A percentile compares a stretch with the other conserved stretches of the same genome.
phyloP scores from a whole-genome alignment of 129 eudicot genomes.

The Kitagawia praeruptora region DNA sequence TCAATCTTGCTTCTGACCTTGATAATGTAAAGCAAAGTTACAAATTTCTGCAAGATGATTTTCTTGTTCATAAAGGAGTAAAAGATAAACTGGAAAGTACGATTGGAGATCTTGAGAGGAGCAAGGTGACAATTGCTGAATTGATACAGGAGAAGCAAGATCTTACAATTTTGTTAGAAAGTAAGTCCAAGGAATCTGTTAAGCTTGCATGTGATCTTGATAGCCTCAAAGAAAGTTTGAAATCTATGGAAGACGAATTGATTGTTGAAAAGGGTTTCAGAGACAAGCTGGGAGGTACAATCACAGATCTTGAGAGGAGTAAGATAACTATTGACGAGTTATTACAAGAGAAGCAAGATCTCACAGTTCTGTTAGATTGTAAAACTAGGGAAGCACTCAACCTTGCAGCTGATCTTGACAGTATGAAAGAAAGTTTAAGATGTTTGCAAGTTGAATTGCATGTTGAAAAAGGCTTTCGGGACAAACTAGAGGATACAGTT shows the following conservation, averaged over 20 bases:
- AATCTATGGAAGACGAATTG: slow-evolving; percentile 33
- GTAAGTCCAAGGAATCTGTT: slow-evolving; percentile 28
- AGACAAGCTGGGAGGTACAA: slow-evolving; percentile 36
- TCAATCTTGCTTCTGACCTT: slow-evolving; percentile 6
- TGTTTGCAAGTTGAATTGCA: slow-evolving; percentile 10
- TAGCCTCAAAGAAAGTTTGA: slow-evolving; percentile 37
- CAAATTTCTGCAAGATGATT: slow-evolving; percentile 7
- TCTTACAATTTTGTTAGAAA: slow-evolving; percentile 28
- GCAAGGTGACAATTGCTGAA: slow-evolving; percentile 26
- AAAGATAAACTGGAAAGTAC: slow-evolving; percentile 1
- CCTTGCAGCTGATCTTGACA: slow-evolving; percentile 10
- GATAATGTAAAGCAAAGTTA: not conserved
- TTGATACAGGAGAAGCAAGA: slow-evolving; percentile 33
- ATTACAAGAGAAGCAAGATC: slow-evolving; percentile 42
- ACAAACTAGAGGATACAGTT: slow-evolving; percentile 23
- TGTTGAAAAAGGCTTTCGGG: slow-evolving; percentile 11
- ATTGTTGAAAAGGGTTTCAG: slow-evolving; percentile 35
- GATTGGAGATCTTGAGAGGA: slow-evolving; percentile 25
- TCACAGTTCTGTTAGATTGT: not conserved
- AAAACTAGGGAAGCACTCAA: slow-evolving; percentile 24
- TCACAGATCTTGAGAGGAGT: slow-evolving; percentile 35
- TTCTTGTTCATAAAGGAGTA: not conserved
- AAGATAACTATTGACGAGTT: slow-evolving; percentile 40
- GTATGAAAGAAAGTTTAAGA: slow-evolving; percentile 15
- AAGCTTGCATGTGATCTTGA: slow-evolving; percentile 33